A percentile compares a stretch with the other conserved stretches of the same genome.
Conservation (phyloP, 2,329 filamentous ascomycete genomes). For the Fusarium vanettenii region DNA sequence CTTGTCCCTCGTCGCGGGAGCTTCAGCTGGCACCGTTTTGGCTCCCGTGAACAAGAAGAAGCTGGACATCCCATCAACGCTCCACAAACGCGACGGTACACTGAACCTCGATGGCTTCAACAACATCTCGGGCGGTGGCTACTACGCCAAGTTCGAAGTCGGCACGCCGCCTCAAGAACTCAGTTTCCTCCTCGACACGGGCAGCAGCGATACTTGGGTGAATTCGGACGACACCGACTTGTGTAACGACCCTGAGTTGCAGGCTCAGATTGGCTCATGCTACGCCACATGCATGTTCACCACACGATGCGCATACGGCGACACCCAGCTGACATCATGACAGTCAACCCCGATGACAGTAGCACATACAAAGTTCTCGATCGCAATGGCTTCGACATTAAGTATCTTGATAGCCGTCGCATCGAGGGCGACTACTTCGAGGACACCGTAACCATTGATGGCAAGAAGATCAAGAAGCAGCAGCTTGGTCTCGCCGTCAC, state of each 20-base stretch:
- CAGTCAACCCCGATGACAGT: slow-evolving; percentile 58
- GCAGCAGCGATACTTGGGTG: slow-evolving; percentile 73
- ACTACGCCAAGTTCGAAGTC: slow-evolving; percentile 67
- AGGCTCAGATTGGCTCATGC: slow-evolving; percentile 49
- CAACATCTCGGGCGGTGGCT: slow-evolving; percentile 65
- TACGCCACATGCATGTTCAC: slow-evolving; percentile 52
- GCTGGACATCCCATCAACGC: slow-evolving; percentile 14
- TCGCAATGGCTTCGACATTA: slow-evolving; percentile 64
- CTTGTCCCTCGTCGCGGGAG: slow-evolving; percentile 31
- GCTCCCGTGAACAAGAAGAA: slow-evolving; percentile 34
- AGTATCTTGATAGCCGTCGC: slow-evolving; percentile 68
- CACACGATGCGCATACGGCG: background rate
- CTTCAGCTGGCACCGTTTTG: slow-evolving; percentile 41
- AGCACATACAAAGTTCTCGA: slow-evolving; percentile 60
- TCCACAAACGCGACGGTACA: slow-evolving; percentile 41
- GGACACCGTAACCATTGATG: slow-evolving; percentile 65
- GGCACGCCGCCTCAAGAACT: slow-evolving; percentile 69
- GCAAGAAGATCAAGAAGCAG: slow-evolving; percentile 58
- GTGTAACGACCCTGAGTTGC: slow-evolving; percentile 60
- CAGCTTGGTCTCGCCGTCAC: slow-evolving; percentile 66
- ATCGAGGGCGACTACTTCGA: slow-evolving; percentile 68
- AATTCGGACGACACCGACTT: slow-evolving; percentile 68
- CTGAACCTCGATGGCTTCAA: slow-evolving; percentile 58
- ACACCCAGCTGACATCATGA: background rate
- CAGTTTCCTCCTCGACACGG: slow-evolving; percentile 69